These are phyloP conservation scores for Malassezia furfur DNA, from an alignment of 1,284 basidiomycete genomes.

Conservation along the genomic window DNA sequence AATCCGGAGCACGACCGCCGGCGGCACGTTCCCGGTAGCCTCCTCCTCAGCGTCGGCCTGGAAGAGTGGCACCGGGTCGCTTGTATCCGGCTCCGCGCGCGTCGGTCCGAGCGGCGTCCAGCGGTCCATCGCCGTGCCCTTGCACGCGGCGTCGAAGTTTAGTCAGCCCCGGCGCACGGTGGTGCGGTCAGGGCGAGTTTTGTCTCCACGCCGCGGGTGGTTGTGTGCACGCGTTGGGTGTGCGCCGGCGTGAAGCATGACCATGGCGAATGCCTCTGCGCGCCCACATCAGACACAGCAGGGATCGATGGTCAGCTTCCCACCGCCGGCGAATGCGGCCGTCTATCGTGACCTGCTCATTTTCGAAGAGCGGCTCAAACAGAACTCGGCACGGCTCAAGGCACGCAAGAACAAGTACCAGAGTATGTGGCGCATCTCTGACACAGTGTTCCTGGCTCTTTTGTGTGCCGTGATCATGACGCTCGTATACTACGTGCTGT, in stretches of 20 bases:
- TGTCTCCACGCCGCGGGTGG: not conserved
- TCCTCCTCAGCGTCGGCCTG: not conserved
- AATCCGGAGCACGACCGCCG: not conserved
- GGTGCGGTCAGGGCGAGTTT: not conserved
- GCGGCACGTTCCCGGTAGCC: not conserved
- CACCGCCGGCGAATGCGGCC: conserved; percentile 52
- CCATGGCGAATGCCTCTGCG: not conserved
- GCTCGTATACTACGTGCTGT: conserved; percentile 1
- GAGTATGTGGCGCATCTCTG: conserved; percentile 54
- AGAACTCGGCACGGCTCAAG: conserved; percentile 72
- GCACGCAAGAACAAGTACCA: conserved; percentile 76
- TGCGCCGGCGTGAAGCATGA: too few relatives aligned
- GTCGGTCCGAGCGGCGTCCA: conserved; percentile 12
- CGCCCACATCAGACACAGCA: too few relatives aligned
- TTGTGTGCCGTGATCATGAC: conserved; percentile 5
- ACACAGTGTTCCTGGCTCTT: conserved; percentile 6
- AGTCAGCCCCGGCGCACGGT: conserved; percentile 3
- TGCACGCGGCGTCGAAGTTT: not conserved
- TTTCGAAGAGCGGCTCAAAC: conserved; percentile 92
- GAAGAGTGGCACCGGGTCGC: not conserved
- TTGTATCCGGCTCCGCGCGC: not conserved
- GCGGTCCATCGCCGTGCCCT: not conserved
- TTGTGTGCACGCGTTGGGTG: too few relatives aligned
- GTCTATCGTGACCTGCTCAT: conserved; percentile 73
- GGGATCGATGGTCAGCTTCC: not conserved